Evolutionary conservation across 2,329 filamentous ascomycete species (phyloP).

Genomic region (Fusarium haematococcum): DNA sequence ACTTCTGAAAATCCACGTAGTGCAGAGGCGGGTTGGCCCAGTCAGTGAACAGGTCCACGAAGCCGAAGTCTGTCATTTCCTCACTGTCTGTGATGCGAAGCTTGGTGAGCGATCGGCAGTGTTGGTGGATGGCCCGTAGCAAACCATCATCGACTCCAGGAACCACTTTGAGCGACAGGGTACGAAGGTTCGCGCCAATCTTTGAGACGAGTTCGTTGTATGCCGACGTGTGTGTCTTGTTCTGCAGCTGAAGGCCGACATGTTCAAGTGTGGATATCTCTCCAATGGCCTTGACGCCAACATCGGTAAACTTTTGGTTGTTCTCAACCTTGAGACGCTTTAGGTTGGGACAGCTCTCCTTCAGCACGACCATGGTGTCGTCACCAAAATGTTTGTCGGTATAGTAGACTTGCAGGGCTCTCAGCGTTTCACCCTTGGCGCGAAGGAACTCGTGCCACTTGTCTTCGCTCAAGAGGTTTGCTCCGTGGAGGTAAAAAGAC

Average conservation of each 20-base stretch:
- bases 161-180: constrained; percentile 81
- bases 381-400: constrained; percentile 87
- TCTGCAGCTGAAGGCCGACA: constrained; percentile 77
- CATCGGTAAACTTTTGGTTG: constrained; percentile 78
- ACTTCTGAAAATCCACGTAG: constrained; percentile 81
- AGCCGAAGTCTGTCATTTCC: constrained; percentile 79
- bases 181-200: constrained; percentile 76
- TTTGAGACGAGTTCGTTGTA: constrained; percentile 71
- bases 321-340: constrained; percentile 82
- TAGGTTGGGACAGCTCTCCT: constrained; percentile 74
- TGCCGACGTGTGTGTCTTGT: constrained; percentile 65
- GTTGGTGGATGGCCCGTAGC: constrained; percentile 75
- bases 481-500: constrained; percentile 81
- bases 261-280: constrained; percentile 75
- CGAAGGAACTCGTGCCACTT: constrained; percentile 80
- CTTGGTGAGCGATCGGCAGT: constrained; percentile 77
- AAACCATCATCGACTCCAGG: constrained; percentile 75
- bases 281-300: constrained; percentile 74
- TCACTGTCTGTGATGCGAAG: constrained; percentile 85
- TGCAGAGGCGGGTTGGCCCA: constrained; percentile 81
- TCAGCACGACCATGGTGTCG: constrained; percentile 72
- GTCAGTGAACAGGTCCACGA: constrained; percentile 76
- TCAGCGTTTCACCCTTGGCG: constrained; percentile 73
- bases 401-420: constrained; percentile 81
- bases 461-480: constrained; percentile 83